Percentiles rank a stretch among this genome's conserved stretches.
These are phyloP conservation scores for Podila epicladia DNA, from an alignment of 192 early-diverging fungal genomes.

Conservation along the genomic window DNA sequence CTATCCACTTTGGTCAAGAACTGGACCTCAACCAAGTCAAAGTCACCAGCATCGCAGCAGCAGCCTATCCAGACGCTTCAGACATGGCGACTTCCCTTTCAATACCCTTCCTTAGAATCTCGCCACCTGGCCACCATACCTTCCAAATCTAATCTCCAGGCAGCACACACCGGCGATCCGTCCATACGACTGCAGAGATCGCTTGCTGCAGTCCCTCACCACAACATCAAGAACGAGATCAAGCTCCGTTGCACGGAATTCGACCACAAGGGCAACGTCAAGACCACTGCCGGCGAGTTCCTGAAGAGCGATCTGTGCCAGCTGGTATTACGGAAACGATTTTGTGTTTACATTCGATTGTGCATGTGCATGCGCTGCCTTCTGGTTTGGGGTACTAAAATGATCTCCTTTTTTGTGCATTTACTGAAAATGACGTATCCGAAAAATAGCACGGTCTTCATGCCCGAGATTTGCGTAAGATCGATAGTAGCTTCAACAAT, in stretches of 20 bases:
- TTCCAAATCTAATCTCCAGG: slow-evolving; percentile 19
- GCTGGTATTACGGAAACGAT: slow-evolving; percentile 24
- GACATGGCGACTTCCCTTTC: slow-evolving; percentile 41
- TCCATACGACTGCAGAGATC: slow-evolving; percentile 26
- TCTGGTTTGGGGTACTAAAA: neutral
- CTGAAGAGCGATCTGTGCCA: slow-evolving; percentile 82
- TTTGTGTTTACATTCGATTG: too few species aligned
- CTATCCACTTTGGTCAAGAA: neutral
- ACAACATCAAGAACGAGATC: slow-evolving; percentile 51
- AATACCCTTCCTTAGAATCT: slow-evolving; percentile 1
- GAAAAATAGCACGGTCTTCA: slow-evolving; percentile 69
- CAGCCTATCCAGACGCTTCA: slow-evolving; percentile 19
- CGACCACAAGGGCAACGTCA: slow-evolving; percentile 73
- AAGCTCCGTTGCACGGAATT: slow-evolving; percentile 69
- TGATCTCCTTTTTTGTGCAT: neutral
- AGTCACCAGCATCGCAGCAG: neutral
- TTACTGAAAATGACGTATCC: neutral
- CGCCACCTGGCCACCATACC: slow-evolving; percentile 38
- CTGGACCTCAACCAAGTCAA: neutral
- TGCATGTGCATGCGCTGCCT: neutral
- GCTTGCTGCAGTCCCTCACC: slow-evolving; percentile 38
- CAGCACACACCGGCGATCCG: slow-evolving; percentile 7
- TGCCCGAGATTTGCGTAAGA: slow-evolving; percentile 88
- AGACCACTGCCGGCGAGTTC: slow-evolving; percentile 78
- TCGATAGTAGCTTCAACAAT: slow-evolving; percentile 79